phyloP scores from a whole-genome alignment of 306 rosid species.

The Bauhinia variegata region DNA sequence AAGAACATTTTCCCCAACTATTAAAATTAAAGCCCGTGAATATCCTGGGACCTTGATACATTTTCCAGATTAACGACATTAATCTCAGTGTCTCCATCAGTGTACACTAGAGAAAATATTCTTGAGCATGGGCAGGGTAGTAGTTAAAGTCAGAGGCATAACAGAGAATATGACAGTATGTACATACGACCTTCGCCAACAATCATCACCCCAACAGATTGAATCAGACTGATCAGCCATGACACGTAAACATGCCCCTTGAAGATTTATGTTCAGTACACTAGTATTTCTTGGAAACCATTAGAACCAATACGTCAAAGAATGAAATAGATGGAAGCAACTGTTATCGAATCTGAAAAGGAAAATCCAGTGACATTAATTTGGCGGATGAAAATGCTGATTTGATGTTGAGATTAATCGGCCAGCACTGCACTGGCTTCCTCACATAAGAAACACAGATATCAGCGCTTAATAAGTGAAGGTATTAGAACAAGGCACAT shows the following conservation, averaged over 20 bases:
- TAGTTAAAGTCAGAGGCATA: slow-evolving; percentile 61
- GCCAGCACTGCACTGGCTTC: too few relatives aligned
- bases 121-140: slow-evolving; percentile 73
- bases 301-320: too few relatives aligned
- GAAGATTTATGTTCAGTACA: slow-evolving; percentile 66
- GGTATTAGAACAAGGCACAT: too few relatives aligned
- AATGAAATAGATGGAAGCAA: too few relatives aligned
- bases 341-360: slow-evolving; percentile 4
- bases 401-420: too few relatives aligned
- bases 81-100: slow-evolving; percentile 79
- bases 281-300: slow-evolving; percentile 39
- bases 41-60: slow-evolving; percentile 64
- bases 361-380: neutral
- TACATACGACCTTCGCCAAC: slow-evolving; percentile 82
- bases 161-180: slow-evolving; percentile 75
- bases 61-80: slow-evolving; percentile 55
- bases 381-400: neutral
- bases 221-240: slow-evolving; percentile 87
- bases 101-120: slow-evolving; percentile 63
- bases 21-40: slow-evolving; percentile 86
- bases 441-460: too few relatives aligned
- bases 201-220: slow-evolving; percentile 92
- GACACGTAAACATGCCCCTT: slow-evolving; percentile 94
- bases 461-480: too few relatives aligned
- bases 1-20: slow-evolving; percentile 71